A percentile compares a stretch with the other conserved stretches of the same genome.
These are phyloP conservation scores for Gliomastix tumulicola DNA, from an alignment of 2,329 filamentous ascomycete genomes.

Conservation along the genomic window DNA sequence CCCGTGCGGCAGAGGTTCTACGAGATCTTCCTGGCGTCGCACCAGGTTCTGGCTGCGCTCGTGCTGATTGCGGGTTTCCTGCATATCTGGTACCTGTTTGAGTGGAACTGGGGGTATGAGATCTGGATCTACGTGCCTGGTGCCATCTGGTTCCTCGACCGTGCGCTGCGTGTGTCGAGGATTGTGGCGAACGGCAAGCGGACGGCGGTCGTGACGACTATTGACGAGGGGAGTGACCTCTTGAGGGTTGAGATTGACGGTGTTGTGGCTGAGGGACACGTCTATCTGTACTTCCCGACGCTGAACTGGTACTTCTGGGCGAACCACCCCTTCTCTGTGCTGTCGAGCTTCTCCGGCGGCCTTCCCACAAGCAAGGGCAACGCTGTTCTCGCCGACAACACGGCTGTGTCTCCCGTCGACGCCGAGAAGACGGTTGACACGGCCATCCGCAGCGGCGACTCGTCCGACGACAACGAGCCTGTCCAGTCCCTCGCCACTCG, in stretches of 20 bases:
- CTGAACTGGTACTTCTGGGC: constrained; percentile 27
- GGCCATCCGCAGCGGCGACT: neutral
- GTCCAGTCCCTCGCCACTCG: too few relatives aligned
- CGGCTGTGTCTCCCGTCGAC: neutral
- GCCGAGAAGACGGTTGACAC: neutral
- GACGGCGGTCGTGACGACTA: constrained; percentile 12
- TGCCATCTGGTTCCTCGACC: constrained; percentile 21
- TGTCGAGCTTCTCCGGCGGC: constrained; percentile 1
- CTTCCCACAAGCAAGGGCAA: neutral
- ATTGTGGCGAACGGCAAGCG: constrained; percentile 12
- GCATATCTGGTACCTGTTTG: constrained; percentile 24
- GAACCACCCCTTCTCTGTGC: constrained; percentile 25
- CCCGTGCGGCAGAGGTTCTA: constrained; percentile 19
- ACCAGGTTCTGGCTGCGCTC: constrained; percentile 21
- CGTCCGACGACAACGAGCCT: too few relatives aligned
- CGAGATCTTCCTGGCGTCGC: constrained; percentile 23
- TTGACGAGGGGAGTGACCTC: constrained; percentile 17
- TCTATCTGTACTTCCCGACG: constrained; percentile 25
- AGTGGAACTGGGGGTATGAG: constrained; percentile 27
- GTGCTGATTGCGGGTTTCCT: constrained; percentile 25
- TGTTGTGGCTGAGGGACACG: constrained; percentile 14
- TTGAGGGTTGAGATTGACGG: constrained; percentile 20
- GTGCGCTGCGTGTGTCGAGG: constrained; percentile 15
- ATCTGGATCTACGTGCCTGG: constrained; percentile 24
- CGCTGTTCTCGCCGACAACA: neutral